Base-by-base conservation (phyloP, 495 filamentous ascomycete species). In the Xylaria flabelliformis region DNA sequence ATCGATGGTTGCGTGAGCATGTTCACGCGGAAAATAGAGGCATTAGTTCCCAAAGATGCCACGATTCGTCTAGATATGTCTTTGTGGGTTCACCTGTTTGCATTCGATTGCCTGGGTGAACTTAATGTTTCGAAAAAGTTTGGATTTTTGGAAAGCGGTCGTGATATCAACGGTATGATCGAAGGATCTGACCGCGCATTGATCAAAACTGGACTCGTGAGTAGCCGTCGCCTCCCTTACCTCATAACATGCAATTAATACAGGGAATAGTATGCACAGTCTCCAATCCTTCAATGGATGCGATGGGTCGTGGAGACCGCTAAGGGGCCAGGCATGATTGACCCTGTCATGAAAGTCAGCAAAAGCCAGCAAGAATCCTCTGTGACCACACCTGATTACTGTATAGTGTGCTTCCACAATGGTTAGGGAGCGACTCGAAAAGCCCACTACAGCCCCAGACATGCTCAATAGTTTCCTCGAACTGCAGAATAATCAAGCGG, bases 41-140 rank as follows among this genome's bases (percentile, higher is more conserved):
- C 51, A 56, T 29, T 56, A 10, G 51, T 56, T 15, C 26, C 51
- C 2, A 29, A 21, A 10, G 21, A 56, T 9, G 29, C 24, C 4
- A 29, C 9, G 51, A 26, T 39, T 13, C 32, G 39, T 36, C 73
- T 88, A 2, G 81, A 90, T 70, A 80, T 90, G 10, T 82, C 81
- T 0, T 78, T 86, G 64, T 89, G 87, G 85, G 75, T 89, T 44
- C 88, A 88, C 71, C 87, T 84, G 42, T 89, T 87, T 73, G 87
- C 88, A 0, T 89, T 87, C 71, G 88, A 90, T 74, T 87, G 89
- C 9, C 88, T 90, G 46, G 85, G 86, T 9, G 78, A 84, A 69
- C 85, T 90, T 55, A 88, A 85, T 0, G 89, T 84, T 64, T 86
- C 84, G 7, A 81, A 86, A 58, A 82, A 84, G 29, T 84, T 89